Base-by-base conservation (phyloP, 306 rosid species). In the Spatholobus suberectus region DNA sequence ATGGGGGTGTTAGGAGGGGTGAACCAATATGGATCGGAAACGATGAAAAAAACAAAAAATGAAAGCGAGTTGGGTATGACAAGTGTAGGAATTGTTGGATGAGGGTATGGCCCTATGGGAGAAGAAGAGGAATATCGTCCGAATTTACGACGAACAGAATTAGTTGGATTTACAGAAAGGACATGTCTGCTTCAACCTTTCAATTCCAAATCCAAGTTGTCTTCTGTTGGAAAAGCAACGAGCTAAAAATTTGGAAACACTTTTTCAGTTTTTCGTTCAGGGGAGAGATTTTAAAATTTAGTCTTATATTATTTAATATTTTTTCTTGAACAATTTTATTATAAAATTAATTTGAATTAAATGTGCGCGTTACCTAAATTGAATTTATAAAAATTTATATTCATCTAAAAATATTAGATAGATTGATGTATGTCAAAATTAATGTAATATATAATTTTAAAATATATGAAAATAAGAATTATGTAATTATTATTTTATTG, bases 21-120 rank as follows among this genome's bases (percentile, higher is more conserved):
- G 71, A 35, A 35, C 5, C 9, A n/a, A 13, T 41, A n/a, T 75
- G 79, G 79, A 75, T 75, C 35, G 24, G 52, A 75, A 32, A 57
- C 37, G 34, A 34, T 20, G 78, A 10, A 41, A 41, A 4, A 7
- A 38, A 38, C 6, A 38, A 4, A 38, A 38, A 38, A 38, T 38
- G 6, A 5, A 5, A 38, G 41, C 8, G 41, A 4, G 6, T 38
- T 29, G 32, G 32, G 55, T 17, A 9, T 34, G 66, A 67, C 18
- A 35, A 18, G 34, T 26, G 61, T 27, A 11, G 65, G 67, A 47
- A 69, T n/a, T 12, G 76, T n/a, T n/a, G n/a, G n/a, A n/a, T n/a
- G 54, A 26, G 67, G 82, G 10, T 27, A 32, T 77, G 29, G 52
- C n/a, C 6, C 7, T 35, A 21, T 15, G 40, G 47, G 20, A 55